Conservation (phyloP, 495 filamentous ascomycete species). For the Xylaria bambusicola region DNA sequence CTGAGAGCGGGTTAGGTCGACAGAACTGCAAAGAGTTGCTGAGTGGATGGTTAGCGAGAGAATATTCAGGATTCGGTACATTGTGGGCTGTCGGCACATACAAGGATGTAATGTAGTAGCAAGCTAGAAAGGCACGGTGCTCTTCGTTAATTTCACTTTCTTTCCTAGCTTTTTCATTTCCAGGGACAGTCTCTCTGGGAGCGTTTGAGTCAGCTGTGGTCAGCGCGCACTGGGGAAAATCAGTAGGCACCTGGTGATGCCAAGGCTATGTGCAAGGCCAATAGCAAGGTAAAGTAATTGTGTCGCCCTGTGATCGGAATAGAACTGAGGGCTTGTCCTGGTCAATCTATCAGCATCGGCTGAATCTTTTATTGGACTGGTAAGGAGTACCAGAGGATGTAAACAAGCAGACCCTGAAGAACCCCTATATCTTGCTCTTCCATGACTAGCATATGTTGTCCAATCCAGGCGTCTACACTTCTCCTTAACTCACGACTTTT, state of each 20-base stretch:
- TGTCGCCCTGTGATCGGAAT: slow-evolving; percentile 31
- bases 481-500: slow-evolving; percentile 30
- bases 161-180: neutral
- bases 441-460: slow-evolving; percentile 32
- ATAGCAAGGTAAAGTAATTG: slow-evolving; percentile 34
- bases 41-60: neutral
- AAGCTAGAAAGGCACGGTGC: slow-evolving; percentile 34
- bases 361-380: neutral
- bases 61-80: neutral
- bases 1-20: slow-evolving; percentile 25
- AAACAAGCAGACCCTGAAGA: slow-evolving; percentile 36
- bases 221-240: neutral
- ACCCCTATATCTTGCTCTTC: slow-evolving; percentile 33
- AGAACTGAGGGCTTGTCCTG: slow-evolving; percentile 23
- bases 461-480: slow-evolving; percentile 36
- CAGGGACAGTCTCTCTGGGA: neutral
- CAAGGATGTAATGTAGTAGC: slow-evolving; percentile 36
- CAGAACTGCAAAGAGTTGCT: slow-evolving; percentile 37
- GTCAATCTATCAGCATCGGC: neutral
- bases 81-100: slow-evolving; percentile 22
- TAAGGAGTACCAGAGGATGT: slow-evolving; percentile 35
- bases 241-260: slow-evolving; percentile 28
- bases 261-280: slow-evolving; percentile 39
- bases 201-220: neutral
- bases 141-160: slow-evolving; percentile 28